These are phyloP conservation scores for Paraphoma chrysanthemicola DNA, from an alignment of 2,329 filamentous ascomycete species.

Conservation along the genomic window DNA sequence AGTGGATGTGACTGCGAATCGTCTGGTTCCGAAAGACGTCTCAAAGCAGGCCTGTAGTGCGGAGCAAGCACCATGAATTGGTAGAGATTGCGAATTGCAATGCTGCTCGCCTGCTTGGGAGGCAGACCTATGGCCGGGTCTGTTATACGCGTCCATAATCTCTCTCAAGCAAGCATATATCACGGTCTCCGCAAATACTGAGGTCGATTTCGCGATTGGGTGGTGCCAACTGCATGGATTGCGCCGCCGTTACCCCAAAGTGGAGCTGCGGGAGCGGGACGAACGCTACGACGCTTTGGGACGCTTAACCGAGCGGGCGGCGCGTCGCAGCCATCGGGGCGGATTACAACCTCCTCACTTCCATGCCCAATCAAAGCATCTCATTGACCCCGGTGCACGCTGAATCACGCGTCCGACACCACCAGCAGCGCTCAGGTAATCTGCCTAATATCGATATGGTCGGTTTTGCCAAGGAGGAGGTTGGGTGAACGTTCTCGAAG, in stretches of 20 bases:
- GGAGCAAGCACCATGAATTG: too few relatives aligned
- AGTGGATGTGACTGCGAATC: neutral
- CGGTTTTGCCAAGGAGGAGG: constrained; percentile 38
- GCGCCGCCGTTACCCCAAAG: neutral
- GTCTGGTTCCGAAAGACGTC: neutral
- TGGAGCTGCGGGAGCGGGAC: constrained; percentile 5
- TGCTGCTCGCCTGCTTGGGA: too few relatives aligned
- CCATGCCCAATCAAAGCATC: constrained; percentile 40
- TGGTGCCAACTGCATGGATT: too few relatives aligned
- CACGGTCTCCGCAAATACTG: too few relatives aligned
- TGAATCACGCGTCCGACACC: constrained; percentile 27
- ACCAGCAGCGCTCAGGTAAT: constrained; percentile 39
- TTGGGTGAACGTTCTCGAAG: constrained; percentile 22
- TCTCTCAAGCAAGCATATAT: too few relatives aligned
- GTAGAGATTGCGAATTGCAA: too few relatives aligned
- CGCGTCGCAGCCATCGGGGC: constrained; percentile 23
- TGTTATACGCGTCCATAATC: too few relatives aligned
- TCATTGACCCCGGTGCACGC: constrained; percentile 32
- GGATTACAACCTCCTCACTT: constrained; percentile 28
- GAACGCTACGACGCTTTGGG: constrained; percentile 22
- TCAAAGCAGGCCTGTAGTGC: too few relatives aligned
- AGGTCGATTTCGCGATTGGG: too few relatives aligned
- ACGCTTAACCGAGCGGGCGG: constrained; percentile 18
- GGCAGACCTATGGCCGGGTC: too few relatives aligned
- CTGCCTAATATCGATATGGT: constrained; percentile 45